Evolutionary conservation across 108 stramenopile species (phyloP).

Genomic region (Nitzschia palea): DNA sequence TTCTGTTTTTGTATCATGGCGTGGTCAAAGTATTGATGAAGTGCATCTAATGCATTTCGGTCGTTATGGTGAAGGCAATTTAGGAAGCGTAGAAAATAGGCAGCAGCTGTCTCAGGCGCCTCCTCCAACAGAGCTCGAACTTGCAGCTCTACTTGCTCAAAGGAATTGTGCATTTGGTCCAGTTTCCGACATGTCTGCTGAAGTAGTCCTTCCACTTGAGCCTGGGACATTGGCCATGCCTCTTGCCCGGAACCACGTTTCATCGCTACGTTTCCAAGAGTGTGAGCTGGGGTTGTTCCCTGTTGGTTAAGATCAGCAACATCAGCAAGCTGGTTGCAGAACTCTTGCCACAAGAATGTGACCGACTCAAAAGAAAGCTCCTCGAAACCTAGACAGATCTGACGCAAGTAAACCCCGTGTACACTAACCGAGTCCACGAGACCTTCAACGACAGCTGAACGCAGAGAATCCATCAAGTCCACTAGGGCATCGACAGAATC

Average conservation of each 20-base stretch:
- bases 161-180: constrained; percentile 5
- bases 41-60: constrained; percentile 78
- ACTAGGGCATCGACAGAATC: constrained; percentile 55
- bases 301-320: not conserved
- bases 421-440: constrained; percentile 52
- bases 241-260: not conserved
- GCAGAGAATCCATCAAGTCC: constrained; percentile 51
- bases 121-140: constrained; percentile 32
- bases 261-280: not conserved
- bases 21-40: constrained; percentile 95
- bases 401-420: constrained; percentile 73
- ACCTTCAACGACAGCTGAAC: constrained; percentile 24
- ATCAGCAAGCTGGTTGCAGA: constrained; percentile 21
- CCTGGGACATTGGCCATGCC: constrained; percentile 36
- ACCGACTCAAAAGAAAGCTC: constrained; percentile 72
- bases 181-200: constrained; percentile 21
- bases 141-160: constrained; percentile 35
- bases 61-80: constrained; percentile 78
- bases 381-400: constrained; percentile 78
- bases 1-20: constrained; percentile 65
- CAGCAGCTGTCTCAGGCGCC: constrained; percentile 78
- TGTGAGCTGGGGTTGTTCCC: not conserved
- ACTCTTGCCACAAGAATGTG: constrained; percentile 60
- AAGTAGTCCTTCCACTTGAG: constrained; percentile 39
- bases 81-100: constrained; percentile 80